Conservation (phyloP, 208 protist species). For the Leishmania gerbilli region DNA sequence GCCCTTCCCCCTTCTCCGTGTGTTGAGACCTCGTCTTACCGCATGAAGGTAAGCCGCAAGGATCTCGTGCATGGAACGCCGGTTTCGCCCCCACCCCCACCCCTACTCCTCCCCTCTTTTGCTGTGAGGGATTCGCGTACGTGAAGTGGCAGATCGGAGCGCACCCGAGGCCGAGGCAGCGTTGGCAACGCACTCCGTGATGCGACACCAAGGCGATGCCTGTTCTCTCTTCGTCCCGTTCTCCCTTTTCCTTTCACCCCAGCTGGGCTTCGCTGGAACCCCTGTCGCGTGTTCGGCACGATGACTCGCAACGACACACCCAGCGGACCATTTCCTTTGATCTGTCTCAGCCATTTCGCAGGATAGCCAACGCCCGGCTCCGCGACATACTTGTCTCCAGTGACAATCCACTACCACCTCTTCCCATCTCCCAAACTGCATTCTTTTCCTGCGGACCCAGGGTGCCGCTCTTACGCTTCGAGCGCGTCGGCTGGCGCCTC, state of each 20-base stretch:
- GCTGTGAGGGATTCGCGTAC: neutral
- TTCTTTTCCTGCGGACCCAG: neutral
- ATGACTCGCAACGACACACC: neutral
- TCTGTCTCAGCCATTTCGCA: neutral
- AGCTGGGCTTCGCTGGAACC: neutral
- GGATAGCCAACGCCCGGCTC: neutral
- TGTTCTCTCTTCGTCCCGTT: neutral
- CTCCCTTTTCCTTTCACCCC: neutral
- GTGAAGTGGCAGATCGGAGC: neutral
- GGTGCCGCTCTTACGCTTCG: too few species aligned
- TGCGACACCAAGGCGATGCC: neutral
- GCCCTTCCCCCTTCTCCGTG: neutral
- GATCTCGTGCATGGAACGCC: neutral
- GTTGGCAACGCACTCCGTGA: neutral
- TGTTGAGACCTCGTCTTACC: neutral
- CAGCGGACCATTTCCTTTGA: neutral
- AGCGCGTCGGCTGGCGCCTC: too few species aligned
- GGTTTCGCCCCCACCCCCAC: neutral
- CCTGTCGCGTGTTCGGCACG: neutral
- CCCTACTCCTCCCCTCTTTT: neutral
- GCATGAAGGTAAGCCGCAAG: neutral
- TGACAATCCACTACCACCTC: neutral
- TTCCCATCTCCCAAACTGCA: neutral
- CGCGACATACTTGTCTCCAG: neutral
- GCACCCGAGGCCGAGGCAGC: neutral